Evolutionary conservation across 2,329 filamentous ascomycete species (phyloP), one percentile per base, ranked within the genome.

Genomic region (Fusarium sp.): DNA sequence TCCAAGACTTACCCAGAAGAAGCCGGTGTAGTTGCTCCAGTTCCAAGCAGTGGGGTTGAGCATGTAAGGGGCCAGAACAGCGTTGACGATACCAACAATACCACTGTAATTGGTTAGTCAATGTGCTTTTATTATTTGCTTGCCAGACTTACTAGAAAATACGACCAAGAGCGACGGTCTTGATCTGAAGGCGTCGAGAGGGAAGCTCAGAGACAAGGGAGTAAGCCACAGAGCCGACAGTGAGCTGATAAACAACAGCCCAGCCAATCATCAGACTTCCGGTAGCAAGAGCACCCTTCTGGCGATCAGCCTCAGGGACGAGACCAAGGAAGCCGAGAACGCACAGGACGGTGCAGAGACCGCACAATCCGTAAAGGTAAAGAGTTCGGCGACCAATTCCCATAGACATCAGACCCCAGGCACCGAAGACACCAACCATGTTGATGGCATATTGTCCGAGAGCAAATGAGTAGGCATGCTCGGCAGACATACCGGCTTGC

Each of bases 41-140:
- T 97, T 85, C 94, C 95, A 97, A 0, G 90, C 92, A 1, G 86
- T 87, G 0, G 94, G 94, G 82, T 97, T 97, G 31, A 97, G 87
- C 94, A 97, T 97, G 82, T 97, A 97, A 0, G 94, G 94, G 0
- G 94, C 95, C 39, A 97, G 82, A 6, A 97, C 91, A 55, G 90
- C 91, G 78, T 91, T 93, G 76, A 97, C 83, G 72, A 98, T 97
- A 70, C 89, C 92, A 44, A 95, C 92, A 57, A 97, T 84, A 76
- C 95, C 95, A 85, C 88, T 89, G 27, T 6, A 5, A 25, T 7
- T 7, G 25, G 58, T 69, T 64, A 69, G 45, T 5, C 7, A 1
- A 1, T 7, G 4, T 16, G 2, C 14, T 11, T 21, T 5, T n/a
- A 49, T 70, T n/a, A 65, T 5, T 7, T 8, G 7, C 23, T 4